Evolutionary conservation across 192 early-diverging fungal genomes (phyloP).

Genomic region (Lobosporangium transversale): DNA sequence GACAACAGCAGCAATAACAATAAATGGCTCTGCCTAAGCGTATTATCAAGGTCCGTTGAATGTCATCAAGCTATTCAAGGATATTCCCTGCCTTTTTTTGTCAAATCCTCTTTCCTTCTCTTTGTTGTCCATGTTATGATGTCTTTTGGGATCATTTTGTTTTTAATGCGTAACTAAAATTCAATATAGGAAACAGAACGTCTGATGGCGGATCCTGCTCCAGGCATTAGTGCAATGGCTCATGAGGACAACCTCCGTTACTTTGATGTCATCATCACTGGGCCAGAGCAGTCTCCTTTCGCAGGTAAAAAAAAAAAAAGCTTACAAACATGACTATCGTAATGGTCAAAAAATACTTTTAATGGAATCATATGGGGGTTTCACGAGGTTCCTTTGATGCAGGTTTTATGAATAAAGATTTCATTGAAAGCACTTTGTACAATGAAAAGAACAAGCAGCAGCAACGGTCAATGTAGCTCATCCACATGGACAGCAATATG

Average conservation of each 20-base stretch:
- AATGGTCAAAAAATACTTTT: too few relatives aligned
- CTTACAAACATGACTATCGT: too few relatives aligned
- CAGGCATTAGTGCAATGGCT: constrained; percentile 89
- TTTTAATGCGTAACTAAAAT: neutral
- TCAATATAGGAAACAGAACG: constrained; percentile 90
- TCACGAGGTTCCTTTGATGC: too few relatives aligned
- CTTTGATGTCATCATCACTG: constrained; percentile 94
- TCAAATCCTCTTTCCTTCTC: too few relatives aligned
- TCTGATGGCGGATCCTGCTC: constrained; percentile 91
- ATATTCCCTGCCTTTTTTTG: neutral
- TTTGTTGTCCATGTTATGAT: neutral
- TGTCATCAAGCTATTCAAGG: neutral
- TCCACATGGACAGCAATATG: too few relatives aligned
- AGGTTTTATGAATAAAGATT: too few relatives aligned
- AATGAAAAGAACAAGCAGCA: too few relatives aligned
- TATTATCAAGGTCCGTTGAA: constrained; percentile 62
- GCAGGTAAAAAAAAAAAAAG: constrained; percentile 71
- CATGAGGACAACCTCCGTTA: constrained; percentile 97
- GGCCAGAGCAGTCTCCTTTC: constrained; percentile 93
- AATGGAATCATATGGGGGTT: too few relatives aligned
- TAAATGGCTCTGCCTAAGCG: constrained; percentile 65
- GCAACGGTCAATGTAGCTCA: too few relatives aligned
- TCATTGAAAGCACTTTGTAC: too few relatives aligned
- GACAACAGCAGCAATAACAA: too few relatives aligned
- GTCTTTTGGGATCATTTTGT: neutral